Base-by-base conservation (phyloP, 331 rosid species). In the Pyracantha coccinea region DNA sequence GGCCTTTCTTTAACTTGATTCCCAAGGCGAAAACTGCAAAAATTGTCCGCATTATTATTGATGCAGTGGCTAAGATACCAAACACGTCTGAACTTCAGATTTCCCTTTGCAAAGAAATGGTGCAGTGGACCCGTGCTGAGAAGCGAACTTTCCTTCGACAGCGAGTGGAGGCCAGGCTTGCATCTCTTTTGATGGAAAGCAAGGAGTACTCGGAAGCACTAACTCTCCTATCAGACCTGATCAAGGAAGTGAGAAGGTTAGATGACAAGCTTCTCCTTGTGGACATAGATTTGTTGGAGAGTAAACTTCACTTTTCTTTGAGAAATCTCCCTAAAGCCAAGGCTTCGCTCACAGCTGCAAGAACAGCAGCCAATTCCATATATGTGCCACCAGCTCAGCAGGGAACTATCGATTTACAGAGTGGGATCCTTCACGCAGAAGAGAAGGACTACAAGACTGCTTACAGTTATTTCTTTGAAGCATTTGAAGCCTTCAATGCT, bases 351-450 rank as follows among this genome's bases (percentile, higher is more conserved):
- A 94, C 98, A 0, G 97, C 97, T n/a, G 98, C 98, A 54, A 87
- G 97, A 84, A 94, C 98, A 50, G 98, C 98, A 59, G 98, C 98
- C 47, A 94, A 94, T 80, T 93, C 96, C 7, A 94, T 94, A 71
- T 91, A 94, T 64, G 98, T 94, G 31, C 98, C 98, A 44, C 96
- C 98, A 17, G 98, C 96, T 64, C 97, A 94, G 69, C 97, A 94
- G 82, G 98, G 98, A 55, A 90, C 92, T 66, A 94, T 94, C 21
- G 97, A 94, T 81, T 61, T 94, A 83, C 97, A 94, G 90, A 91
- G 98, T 74, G 98, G 97, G 64, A 94, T 94, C 74, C 97, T 94
- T 73, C 98, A 94, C 29, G 98, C 97, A 0, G 98, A 94, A 81
- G 98, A 94, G 72, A 94, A 91, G 81, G 98, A 94, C 78, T 94